These are phyloP conservation scores for Xylariaceae sp. DNA, from an alignment of 2,329 filamentous ascomycete species.

Conservation along the genomic window DNA sequence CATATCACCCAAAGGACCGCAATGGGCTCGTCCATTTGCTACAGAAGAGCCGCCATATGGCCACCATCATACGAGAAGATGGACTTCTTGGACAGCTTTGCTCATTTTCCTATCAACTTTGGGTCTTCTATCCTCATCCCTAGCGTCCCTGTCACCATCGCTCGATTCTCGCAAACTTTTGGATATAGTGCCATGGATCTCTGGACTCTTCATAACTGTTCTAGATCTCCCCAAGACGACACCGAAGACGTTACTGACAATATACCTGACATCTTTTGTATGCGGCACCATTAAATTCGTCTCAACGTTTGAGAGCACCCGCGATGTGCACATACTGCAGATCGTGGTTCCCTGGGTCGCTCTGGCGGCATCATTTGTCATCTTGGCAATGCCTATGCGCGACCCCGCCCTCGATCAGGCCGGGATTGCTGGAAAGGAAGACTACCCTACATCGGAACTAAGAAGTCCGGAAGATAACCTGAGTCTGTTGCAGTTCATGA, in stretches of 20 bases:
- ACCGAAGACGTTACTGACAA: constrained; percentile 37
- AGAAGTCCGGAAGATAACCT: constrained; percentile 74
- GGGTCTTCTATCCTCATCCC: constrained; percentile 34
- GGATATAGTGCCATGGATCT: constrained; percentile 38
- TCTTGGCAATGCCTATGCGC: constrained; percentile 66
- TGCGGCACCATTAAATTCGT: constrained; percentile 29
- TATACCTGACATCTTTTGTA: constrained; percentile 35
- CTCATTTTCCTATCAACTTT: constrained; percentile 32
- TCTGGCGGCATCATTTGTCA: constrained; percentile 43
- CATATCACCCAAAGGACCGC: constrained; percentile 32
- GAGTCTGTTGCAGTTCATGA: constrained; percentile 77
- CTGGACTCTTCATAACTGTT: constrained; percentile 34
- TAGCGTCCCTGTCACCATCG: constrained; percentile 31
- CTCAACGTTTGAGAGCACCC: constrained; percentile 30
- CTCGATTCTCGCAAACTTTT: constrained; percentile 28
- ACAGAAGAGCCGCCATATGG: constrained; percentile 31
- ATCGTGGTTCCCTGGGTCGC: constrained; percentile 37
- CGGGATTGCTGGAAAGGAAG: constrained; percentile 55
- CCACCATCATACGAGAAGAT: constrained; percentile 25
- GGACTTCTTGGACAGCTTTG: constrained; percentile 38
- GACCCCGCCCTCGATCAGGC: constrained; percentile 48
- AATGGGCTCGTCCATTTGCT: constrained; percentile 42
- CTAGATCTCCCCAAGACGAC: constrained; percentile 39
- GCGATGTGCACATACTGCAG: constrained; percentile 31
- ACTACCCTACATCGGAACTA: constrained; percentile 51